These are phyloP conservation scores for Prunella vulgaris DNA, from an alignment of 257 asterid species.

Conservation along the genomic window DNA sequence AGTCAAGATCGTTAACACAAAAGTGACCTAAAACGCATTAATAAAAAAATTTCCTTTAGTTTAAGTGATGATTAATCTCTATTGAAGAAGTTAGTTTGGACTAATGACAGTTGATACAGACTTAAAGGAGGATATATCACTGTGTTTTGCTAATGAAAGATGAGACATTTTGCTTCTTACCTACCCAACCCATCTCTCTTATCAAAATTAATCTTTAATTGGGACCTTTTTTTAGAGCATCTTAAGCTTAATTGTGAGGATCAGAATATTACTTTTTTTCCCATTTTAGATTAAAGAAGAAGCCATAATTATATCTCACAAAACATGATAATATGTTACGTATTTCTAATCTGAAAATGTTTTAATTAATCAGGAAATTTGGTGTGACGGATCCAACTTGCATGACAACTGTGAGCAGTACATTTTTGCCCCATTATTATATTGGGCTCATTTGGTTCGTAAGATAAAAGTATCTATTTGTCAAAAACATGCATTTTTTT, in stretches of 20 bases:
- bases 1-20: constrained; percentile 18
- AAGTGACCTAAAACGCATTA: constrained; percentile 19
- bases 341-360: constrained; percentile 31
- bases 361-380: constrained; percentile 41
- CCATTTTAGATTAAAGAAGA: constrained; percentile 4
- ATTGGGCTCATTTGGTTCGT: no score
- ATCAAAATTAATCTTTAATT: constrained; percentile 13
- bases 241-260: constrained; percentile 38
- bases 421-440: no score
- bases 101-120: constrained; percentile 34
- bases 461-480: no score
- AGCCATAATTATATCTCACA: constrained; percentile 11
- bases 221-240: constrained; percentile 64
- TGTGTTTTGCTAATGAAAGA: constrained; percentile 43
- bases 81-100: constrained; percentile 23
- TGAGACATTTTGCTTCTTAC: constrained; percentile 53
- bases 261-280: constrained; percentile 9
- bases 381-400: constrained; percentile 47
- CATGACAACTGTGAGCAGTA: constrained; percentile 17
- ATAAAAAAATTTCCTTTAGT: not conserved
- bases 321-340: constrained; percentile 24
- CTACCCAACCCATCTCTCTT: constrained; percentile 64
- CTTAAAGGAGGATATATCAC: constrained; percentile 31
- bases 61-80: constrained; percentile 13
- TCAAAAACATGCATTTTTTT: no score